These are phyloP conservation scores for Arthrobotrys entomopaga DNA, from an alignment of 2,329 filamentous ascomycete genomes.

Conservation along the genomic window DNA sequence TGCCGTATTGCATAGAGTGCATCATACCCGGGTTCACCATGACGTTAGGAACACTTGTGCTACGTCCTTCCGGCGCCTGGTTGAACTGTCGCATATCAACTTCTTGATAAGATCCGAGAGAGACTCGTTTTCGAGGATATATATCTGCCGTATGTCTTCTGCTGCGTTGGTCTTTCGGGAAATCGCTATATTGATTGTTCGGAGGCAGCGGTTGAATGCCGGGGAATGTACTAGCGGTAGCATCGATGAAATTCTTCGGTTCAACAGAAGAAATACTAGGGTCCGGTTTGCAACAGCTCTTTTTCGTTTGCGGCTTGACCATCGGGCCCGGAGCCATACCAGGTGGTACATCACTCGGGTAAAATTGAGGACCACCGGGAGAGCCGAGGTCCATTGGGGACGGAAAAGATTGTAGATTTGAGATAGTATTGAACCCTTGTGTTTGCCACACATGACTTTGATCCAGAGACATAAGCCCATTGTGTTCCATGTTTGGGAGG, in stretches of 20 bases:
- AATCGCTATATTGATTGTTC: constrained; percentile 30
- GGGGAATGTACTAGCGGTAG: constrained; percentile 22
- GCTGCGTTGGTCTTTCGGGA: constrained; percentile 25
- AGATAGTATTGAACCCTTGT: constrained; percentile 13
- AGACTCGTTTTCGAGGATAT: constrained; percentile 36
- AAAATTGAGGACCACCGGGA: constrained; percentile 28
- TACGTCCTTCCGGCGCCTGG: constrained; percentile 22
- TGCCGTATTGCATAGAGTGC: constrained; percentile 11
- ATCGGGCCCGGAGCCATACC: constrained; percentile 18
- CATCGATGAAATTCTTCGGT: constrained; percentile 28
- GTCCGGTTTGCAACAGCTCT: constrained; percentile 45
- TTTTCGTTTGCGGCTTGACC: constrained; percentile 21
- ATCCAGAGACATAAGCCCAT: constrained; percentile 12
- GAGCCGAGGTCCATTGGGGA: constrained; percentile 22
- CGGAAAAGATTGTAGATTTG: constrained; percentile 7
- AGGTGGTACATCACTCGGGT: constrained; percentile 11
- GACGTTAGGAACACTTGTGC: constrained; percentile 45
- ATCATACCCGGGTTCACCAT: constrained; percentile 7
- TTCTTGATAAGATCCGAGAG: constrained; percentile 33
- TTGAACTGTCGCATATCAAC: constrained; percentile 29
- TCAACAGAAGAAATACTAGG: background rate
- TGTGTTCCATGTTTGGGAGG: constrained; percentile 23
- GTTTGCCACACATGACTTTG: constrained; percentile 34
- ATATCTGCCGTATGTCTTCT: constrained; percentile 35
- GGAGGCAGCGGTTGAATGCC: constrained; percentile 16